Percentiles rank a stretch among this genome's conserved stretches.
Conservation (phyloP, 2,329 filamentous ascomycete species). For the Torrubiellomyces zombiae region DNA sequence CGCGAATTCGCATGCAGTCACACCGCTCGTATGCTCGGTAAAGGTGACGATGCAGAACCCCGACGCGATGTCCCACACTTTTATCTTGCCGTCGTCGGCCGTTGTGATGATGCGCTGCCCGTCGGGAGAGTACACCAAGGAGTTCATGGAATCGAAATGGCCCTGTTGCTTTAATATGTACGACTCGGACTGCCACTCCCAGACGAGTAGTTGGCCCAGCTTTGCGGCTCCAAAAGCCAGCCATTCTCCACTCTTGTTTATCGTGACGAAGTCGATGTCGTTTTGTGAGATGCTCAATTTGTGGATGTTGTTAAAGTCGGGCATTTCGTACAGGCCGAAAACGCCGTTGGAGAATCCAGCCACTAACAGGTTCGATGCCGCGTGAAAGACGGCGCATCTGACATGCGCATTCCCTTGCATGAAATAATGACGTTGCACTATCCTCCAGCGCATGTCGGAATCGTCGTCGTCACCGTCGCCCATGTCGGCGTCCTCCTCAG, state of each 20-base stretch:
- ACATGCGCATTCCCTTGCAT: slow-evolving; percentile 79
- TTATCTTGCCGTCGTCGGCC: slow-evolving; percentile 94
- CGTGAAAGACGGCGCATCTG: slow-evolving; percentile 79
- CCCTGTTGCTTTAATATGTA: slow-evolving; percentile 98
- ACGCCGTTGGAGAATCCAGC: slow-evolving; percentile 89
- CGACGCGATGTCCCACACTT: slow-evolving; percentile 93
- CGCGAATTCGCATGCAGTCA: slow-evolving; percentile 87
- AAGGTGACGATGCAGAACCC: slow-evolving; percentile 98
- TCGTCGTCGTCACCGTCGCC: slow-evolving; percentile 40
- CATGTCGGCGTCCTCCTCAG: slow-evolving; percentile 43
- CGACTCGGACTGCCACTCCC: slow-evolving; percentile 99
- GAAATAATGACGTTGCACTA: slow-evolving; percentile 83
- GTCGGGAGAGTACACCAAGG: slow-evolving; percentile 82
- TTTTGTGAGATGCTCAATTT: slow-evolving; percentile 88
- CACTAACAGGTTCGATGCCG: slow-evolving; percentile 78
- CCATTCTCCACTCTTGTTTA: slow-evolving; percentile 93
- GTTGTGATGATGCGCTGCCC: slow-evolving; percentile 86
- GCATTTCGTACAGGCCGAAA: slow-evolving; percentile 89
- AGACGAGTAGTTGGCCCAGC: slow-evolving; percentile 87
- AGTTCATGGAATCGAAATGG: slow-evolving; percentile 91
- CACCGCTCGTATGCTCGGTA: slow-evolving; percentile 86
- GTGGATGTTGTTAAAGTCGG: slow-evolving; percentile 90
- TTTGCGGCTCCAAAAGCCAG: slow-evolving; percentile 92
- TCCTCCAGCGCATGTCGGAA: slow-evolving; percentile 68
- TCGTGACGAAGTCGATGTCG: slow-evolving; percentile 84